Evolutionary conservation across 108 stramenopile species (phyloP).

Genomic region (Skeletonema marinoi): DNA sequence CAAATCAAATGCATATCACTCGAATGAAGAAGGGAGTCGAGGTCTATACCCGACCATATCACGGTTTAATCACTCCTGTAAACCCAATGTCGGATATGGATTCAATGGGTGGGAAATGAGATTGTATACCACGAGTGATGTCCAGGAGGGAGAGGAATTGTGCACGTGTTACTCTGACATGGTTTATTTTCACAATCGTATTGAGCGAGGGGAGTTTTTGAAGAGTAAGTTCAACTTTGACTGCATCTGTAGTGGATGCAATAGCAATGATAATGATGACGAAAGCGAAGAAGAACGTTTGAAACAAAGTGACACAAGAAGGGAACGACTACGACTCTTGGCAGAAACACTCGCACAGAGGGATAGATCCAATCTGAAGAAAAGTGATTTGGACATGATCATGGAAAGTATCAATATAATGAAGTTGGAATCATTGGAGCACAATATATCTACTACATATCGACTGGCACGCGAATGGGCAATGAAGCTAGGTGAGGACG

Average conservation of each 20-base stretch:
- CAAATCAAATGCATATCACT: constrained; percentile 17
- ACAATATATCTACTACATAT: constrained; percentile 7
- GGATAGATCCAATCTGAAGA: neutral
- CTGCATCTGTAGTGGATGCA: constrained; percentile 9
- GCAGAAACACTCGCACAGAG: neutral
- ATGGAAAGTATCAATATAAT: constrained; percentile 8
- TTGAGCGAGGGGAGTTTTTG: neutral
- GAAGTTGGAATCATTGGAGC: constrained; percentile 2
- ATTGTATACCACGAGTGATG: constrained; percentile 12
- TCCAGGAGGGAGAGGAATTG: constrained; percentile 10
- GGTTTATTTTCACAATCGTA: neutral
- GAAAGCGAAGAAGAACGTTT: neutral
- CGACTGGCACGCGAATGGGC: constrained; percentile 8
- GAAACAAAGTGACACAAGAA: neutral
- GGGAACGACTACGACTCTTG: neutral
- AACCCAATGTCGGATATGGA: constrained; percentile 15
- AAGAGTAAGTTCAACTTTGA: constrained; percentile 5
- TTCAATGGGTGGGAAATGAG: constrained; percentile 15
- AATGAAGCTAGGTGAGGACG: neutral
- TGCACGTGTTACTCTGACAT: constrained; percentile 17
- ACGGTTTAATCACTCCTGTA: constrained; percentile 21
- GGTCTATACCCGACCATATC: constrained; percentile 12
- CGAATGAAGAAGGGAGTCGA: neutral
- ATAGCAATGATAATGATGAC: neutral
- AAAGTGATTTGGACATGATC: neutral